A percentile compares a stretch with the other conserved stretches of the same genome.
These are phyloP conservation scores for Penicillium sp. DNA, from an alignment of 2,329 filamentous ascomycete species.

Conservation along the genomic window DNA sequence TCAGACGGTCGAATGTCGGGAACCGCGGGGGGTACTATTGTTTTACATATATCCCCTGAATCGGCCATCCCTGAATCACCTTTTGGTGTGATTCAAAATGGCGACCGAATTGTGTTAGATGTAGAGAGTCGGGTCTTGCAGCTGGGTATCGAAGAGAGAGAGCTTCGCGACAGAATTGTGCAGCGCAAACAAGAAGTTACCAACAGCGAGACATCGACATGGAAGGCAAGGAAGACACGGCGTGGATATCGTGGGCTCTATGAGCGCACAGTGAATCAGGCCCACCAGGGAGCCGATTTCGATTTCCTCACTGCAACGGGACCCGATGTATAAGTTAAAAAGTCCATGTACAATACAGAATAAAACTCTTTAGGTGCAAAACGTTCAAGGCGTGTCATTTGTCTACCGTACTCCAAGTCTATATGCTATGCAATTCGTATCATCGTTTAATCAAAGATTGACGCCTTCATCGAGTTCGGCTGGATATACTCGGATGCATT, in stretches of 20 bases:
- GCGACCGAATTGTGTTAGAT: conserved; percentile 54
- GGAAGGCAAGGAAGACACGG: conserved; percentile 29
- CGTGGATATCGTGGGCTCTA: conserved; percentile 48
- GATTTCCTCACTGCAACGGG: conserved; percentile 41
- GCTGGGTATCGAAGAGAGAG: conserved; percentile 47
- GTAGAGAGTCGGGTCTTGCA: conserved; percentile 48
- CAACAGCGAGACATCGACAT: conserved; percentile 12
- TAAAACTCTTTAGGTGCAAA: neutral
- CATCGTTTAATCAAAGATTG: conserved; percentile 31
- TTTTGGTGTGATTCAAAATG: conserved; percentile 54
- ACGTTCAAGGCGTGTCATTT: conserved; percentile 1
- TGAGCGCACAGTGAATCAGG: conserved; percentile 48
- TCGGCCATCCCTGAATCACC: conserved; percentile 52
- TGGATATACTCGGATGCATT: conserved; percentile 32
- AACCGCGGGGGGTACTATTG: conserved; percentile 60
- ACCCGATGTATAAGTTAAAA: no score
- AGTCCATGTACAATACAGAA: no score
- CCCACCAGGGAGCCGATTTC: conserved; percentile 47
- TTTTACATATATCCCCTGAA: conserved; percentile 60
- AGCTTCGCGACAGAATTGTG: conserved; percentile 46
- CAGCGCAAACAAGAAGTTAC: conserved; percentile 31
- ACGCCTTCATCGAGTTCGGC: conserved; percentile 30
- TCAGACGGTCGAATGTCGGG: conserved; percentile 61
- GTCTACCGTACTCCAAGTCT: conserved; percentile 9
- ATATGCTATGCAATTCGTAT: conserved; percentile 6